These are phyloP conservation scores for Xylona heveae DNA, from an alignment of 495 filamentous ascomycete genomes.

Conservation along the genomic window DNA sequence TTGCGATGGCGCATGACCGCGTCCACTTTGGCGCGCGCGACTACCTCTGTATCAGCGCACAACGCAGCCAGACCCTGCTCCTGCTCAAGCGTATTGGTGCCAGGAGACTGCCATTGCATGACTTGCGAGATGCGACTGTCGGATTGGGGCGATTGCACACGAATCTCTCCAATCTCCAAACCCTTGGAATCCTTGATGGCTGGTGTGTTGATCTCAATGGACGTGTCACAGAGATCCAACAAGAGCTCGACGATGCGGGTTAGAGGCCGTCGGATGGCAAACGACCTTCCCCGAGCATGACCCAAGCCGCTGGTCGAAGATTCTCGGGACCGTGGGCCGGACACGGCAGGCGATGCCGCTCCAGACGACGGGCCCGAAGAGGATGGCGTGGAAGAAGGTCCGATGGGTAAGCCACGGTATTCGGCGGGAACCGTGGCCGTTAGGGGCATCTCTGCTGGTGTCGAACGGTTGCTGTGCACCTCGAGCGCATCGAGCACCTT, in stretches of 20 bases:
- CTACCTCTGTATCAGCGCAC: slow-evolving; percentile 66
- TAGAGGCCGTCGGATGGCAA: slow-evolving; percentile 73
- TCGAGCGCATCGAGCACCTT: slow-evolving; percentile 86
- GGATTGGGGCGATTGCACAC: slow-evolving; percentile 86
- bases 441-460: slow-evolving; percentile 34
- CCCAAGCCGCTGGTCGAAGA: slow-evolving; percentile 49
- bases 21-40: slow-evolving; percentile 74
- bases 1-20: slow-evolving; percentile 75
- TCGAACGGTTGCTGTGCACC: slow-evolving; percentile 50
- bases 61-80: slow-evolving; percentile 79
- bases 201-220: slow-evolving; percentile 83
- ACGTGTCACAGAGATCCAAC: slow-evolving; percentile 86
- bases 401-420: slow-evolving; percentile 81
- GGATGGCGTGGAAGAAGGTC: slow-evolving; percentile 39
- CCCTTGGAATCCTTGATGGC: slow-evolving; percentile 68
- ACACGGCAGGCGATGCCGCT: slow-evolving; percentile 42
- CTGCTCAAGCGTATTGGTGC: slow-evolving; percentile 77
- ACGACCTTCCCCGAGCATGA: slow-evolving; percentile 56
- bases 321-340: slow-evolving; percentile 53
- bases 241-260: slow-evolving; percentile 85
- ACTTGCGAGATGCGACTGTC: slow-evolving; percentile 86
- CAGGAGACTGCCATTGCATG: slow-evolving; percentile 83
- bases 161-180: slow-evolving; percentile 35
- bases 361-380: slow-evolving; percentile 36
- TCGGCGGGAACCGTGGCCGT: slow-evolving; percentile 38